Evolutionary conservation across 2,329 filamentous ascomycete species (phyloP).

Genomic region (Ceratocystis huliohia): DNA sequence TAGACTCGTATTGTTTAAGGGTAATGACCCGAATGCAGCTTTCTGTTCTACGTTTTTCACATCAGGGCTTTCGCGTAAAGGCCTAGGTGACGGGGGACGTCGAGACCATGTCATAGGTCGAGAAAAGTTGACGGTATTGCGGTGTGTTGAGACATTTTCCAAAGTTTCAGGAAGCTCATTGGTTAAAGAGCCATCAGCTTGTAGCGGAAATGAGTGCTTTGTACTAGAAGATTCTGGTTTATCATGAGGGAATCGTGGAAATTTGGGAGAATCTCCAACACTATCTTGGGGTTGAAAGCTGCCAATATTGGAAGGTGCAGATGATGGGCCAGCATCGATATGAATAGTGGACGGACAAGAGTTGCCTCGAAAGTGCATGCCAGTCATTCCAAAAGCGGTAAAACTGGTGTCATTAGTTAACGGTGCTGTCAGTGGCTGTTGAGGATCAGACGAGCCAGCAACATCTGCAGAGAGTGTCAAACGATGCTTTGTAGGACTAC

Average conservation of each 20-base stretch:
- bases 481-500: constrained; percentile 48
- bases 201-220: not conserved
- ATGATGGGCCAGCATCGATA: constrained; percentile 51
- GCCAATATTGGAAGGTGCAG: constrained; percentile 43
- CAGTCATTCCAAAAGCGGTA: constrained; percentile 20
- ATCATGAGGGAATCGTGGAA: constrained; percentile 33
- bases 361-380: constrained; percentile 38
- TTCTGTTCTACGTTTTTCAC: not conserved
- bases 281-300: constrained; percentile 45
- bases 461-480: constrained; percentile 47
- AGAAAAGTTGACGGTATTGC: constrained; percentile 13
- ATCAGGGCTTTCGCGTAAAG: constrained; percentile 21
- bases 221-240: not conserved
- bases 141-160: not conserved
- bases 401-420: constrained; percentile 38
- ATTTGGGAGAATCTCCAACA: constrained; percentile 28
- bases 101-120: constrained; percentile 25
- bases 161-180: not conserved
- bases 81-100: constrained; percentile 37
- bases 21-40: not conserved
- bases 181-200: not conserved
- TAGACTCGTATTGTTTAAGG: not conserved
- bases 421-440: constrained; percentile 49
- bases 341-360: constrained; percentile 40
- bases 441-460: constrained; percentile 36